A percentile compares a stretch with the other conserved stretches of the same genome.
phyloP scores from a whole-genome alignment of 2,329 filamentous ascomycete genomes.

The Didymella keratinophila region DNA sequence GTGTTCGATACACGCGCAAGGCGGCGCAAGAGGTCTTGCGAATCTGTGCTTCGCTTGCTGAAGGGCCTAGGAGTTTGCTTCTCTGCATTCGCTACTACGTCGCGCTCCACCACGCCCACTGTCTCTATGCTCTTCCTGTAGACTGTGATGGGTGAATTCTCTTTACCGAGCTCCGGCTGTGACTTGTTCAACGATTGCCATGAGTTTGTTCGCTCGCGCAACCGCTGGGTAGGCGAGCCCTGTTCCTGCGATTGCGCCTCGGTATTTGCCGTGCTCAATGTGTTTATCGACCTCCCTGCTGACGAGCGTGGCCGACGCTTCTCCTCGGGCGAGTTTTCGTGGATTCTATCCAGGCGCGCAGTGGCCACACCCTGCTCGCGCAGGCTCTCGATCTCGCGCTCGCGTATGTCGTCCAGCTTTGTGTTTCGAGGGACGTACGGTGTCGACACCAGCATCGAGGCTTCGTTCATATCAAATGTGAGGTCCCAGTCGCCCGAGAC shows the following conservation, averaged over 20 bases:
- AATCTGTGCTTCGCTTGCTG: conserved; percentile 52
- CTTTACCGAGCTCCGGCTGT: conserved; percentile 35
- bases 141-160: conserved; percentile 45
- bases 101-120: conserved; percentile 40
- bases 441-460: conserved; percentile 58
- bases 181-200: conserved; percentile 44
- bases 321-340: conserved; percentile 43
- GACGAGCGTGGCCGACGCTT: conserved; percentile 22
- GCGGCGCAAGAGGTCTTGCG: conserved; percentile 55
- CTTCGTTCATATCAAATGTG: conserved; percentile 56
- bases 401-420: conserved; percentile 54
- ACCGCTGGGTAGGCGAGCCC: conserved; percentile 21
- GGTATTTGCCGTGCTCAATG: conserved; percentile 10
- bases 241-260: conserved; percentile 7
- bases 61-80: conserved; percentile 36
- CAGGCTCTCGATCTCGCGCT: conserved; percentile 52
- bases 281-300: neutral
- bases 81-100: conserved; percentile 34
- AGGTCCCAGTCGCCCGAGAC: conserved; percentile 44
- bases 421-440: conserved; percentile 54
- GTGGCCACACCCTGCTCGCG: conserved; percentile 47
- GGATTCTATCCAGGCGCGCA: conserved; percentile 39
- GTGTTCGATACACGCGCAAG: conserved; percentile 58
- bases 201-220: conserved; percentile 39
- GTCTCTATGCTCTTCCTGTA: conserved; percentile 47